Conservation (phyloP, 1,284 basidiomycete genomes). For the Golubevia pallescens region DNA sequence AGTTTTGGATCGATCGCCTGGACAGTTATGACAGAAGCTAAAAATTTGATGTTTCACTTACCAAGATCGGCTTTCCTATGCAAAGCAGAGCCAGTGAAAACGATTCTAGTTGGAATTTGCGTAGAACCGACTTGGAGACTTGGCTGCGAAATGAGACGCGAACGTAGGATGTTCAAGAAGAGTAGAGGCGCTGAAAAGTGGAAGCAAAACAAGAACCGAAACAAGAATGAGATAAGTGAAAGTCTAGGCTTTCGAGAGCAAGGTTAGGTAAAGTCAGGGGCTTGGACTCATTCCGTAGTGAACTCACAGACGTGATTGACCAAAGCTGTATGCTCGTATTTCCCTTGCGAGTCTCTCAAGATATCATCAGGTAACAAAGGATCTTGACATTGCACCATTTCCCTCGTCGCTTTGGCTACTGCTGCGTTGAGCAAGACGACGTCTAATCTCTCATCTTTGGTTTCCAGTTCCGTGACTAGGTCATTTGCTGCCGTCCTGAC, state of each 20-base stretch:
- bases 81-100: slow-evolving; percentile 31
- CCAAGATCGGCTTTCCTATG: slow-evolving; percentile 18
- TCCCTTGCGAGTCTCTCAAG: slow-evolving; percentile 12
- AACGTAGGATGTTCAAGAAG: slow-evolving; percentile 18
- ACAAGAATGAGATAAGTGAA: no score
- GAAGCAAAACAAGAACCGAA: no score
- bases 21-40: no score
- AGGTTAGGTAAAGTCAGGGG: background rate
- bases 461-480: slow-evolving; percentile 13
- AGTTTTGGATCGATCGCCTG: no score
- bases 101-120: slow-evolving; percentile 25
- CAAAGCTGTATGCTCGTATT: slow-evolving; percentile 27
- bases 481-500: slow-evolving; percentile 23
- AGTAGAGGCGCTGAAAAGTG: slow-evolving; percentile 27
- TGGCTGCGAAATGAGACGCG: slow-evolving; percentile 12
- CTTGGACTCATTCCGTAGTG: background rate
- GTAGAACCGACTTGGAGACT: background rate
- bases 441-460: slow-evolving; percentile 10
- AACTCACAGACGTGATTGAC: slow-evolving; percentile 23
- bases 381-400: slow-evolving; percentile 15
- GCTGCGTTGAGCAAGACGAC: slow-evolving; percentile 33
- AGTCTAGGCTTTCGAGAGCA: background rate
- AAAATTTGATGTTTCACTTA: no score
- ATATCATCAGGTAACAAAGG: slow-evolving; percentile 13
- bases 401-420: slow-evolving; percentile 19